A percentile compares a stretch with the other conserved stretches of the same genome.
phyloP scores from a whole-genome alignment of 1,139 yeast species.

The Zygosaccharomyces pseudobailii region DNA sequence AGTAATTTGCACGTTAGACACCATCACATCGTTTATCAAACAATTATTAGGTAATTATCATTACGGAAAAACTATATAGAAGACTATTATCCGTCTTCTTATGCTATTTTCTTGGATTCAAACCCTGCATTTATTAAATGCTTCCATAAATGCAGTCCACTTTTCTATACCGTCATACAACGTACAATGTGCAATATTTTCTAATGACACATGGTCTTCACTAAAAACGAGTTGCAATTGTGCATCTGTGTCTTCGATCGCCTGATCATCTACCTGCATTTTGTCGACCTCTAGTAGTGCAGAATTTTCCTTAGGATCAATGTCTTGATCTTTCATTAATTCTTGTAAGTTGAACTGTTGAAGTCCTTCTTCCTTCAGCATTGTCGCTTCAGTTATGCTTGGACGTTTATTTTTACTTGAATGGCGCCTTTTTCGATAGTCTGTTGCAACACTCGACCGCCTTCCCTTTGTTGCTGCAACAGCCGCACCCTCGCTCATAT shows the following conservation, averaged over 20 bases:
- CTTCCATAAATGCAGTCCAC: slow-evolving; percentile 24
- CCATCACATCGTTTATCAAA: too few relatives aligned
- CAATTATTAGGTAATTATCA: too few relatives aligned
- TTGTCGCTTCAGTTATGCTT: slow-evolving; percentile 28
- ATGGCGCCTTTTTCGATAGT: slow-evolving; percentile 24
- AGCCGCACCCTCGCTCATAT: neutral
- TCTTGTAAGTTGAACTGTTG: slow-evolving; percentile 33
- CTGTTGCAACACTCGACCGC: slow-evolving; percentile 10
- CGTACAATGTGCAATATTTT: slow-evolving; percentile 20
- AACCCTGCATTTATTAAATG: slow-evolving; percentile 4
- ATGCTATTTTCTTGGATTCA: neutral
- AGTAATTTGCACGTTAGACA: too few relatives aligned
- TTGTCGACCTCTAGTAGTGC: slow-evolving; percentile 11
- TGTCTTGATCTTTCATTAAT: slow-evolving; percentile 27
- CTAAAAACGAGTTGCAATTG: slow-evolving; percentile 20
- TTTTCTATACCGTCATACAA: slow-evolving; percentile 21
- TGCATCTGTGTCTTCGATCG: slow-evolving; percentile 5
- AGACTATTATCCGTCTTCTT: too few relatives aligned
- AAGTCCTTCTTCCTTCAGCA: slow-evolving; percentile 33
- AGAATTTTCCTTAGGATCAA: slow-evolving; percentile 11
- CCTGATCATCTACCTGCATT: slow-evolving; percentile 12
- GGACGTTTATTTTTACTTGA: slow-evolving; percentile 28
- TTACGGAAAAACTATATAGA: too few relatives aligned
- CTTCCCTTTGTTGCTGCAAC: slow-evolving; percentile 1
- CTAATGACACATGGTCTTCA: slow-evolving; percentile 29